These are phyloP conservation scores for Chytriomyces sp. DNA, from an alignment of 192 early-diverging fungal genomes.

Conservation along the genomic window DNA sequence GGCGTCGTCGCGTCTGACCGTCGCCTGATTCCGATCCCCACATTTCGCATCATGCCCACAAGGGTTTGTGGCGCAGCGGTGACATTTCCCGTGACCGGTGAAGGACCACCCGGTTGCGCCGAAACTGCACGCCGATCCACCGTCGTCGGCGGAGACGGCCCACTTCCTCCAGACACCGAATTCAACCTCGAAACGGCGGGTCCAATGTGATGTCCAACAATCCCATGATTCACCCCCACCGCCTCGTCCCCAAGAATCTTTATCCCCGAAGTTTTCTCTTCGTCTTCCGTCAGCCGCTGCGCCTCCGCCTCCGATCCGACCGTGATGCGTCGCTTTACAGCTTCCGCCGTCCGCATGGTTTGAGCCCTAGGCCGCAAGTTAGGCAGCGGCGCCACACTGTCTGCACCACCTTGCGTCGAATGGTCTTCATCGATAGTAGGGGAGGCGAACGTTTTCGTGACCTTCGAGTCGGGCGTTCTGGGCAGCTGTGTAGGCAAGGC, in stretches of 20 bases:
- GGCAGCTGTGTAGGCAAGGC: not conserved
- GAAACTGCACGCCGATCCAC: not conserved
- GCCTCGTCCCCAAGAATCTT: not conserved
- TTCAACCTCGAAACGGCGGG: constrained; percentile 3
- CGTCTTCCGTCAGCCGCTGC: constrained; percentile 43
- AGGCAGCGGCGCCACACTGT: not conserved
- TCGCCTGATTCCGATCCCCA: constrained; percentile 11
- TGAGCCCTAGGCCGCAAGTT: constrained; percentile 7
- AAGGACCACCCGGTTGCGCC: not conserved
- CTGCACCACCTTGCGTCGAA: not conserved
- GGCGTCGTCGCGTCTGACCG: not conserved
- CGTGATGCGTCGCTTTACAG: constrained; percentile 47
- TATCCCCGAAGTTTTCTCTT: constrained; percentile 36
- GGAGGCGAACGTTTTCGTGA: not conserved
- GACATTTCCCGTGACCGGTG: not conserved
- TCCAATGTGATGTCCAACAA: not conserved
- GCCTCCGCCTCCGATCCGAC: constrained; percentile 55
- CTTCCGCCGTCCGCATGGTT: not conserved
- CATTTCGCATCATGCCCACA: constrained; percentile 45
- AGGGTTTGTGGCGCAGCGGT: constrained; percentile 48
- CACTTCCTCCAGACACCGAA: not conserved
- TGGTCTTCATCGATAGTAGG: too few relatives aligned
- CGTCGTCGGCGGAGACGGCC: not conserved
- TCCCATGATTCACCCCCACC: not conserved
- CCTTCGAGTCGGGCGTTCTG: not conserved